Base-by-base conservation (phyloP, 108 stramenopile species). In the Cylindrotheca closterium region DNA sequence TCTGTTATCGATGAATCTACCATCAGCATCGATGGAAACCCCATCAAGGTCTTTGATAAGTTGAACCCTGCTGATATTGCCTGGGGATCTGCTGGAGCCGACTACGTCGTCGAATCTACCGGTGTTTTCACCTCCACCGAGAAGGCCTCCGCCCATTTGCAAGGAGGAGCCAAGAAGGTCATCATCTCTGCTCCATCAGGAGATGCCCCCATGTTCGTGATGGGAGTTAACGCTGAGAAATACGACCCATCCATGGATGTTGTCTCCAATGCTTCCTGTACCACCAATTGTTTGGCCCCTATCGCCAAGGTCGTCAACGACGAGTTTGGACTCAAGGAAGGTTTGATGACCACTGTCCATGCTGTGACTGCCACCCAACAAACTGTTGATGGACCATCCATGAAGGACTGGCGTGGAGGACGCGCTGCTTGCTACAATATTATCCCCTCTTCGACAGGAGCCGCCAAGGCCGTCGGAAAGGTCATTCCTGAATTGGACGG, bases 371-470 rank as follows among this genome's bases (percentile, higher is more conserved):
- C 98, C 56, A 97, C 96, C 47, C 98, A 98, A 72, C 94, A 95
- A 71, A 96, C 97, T 26, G 98, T 98, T 46, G 98, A 98, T 79
- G 95, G 95, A 47, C 96, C 98, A 18, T 89, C 91, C 76, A 89
- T 94, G 76, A 98, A 97, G 95, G 98, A 98, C 84, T 98, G 97
- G 97, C 89, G 98, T 30, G 98, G 96, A 29, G 98, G 98, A 56
- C 95, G 98, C 67, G 96, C 95, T 42, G 98, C 94, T 24, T 96
- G 94, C 80, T 94, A 89, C 87, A 98, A 98, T 87, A 96, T 98
- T 76, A 98, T 98, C 73, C 98, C 98, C 19, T 92, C 96, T 22
- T 86, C 88, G 25, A 98, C 97, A 30, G 95, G 96, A 51, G 95
- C 96, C 34, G 96, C 96, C 65, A 95, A 96, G 86, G 92, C 96